Evolutionary conservation across 2,329 filamentous ascomycete genomes (phyloP), one percentile per base, ranked within the genome.

Genomic region (Plectosphaerella cucumerina): DNA sequence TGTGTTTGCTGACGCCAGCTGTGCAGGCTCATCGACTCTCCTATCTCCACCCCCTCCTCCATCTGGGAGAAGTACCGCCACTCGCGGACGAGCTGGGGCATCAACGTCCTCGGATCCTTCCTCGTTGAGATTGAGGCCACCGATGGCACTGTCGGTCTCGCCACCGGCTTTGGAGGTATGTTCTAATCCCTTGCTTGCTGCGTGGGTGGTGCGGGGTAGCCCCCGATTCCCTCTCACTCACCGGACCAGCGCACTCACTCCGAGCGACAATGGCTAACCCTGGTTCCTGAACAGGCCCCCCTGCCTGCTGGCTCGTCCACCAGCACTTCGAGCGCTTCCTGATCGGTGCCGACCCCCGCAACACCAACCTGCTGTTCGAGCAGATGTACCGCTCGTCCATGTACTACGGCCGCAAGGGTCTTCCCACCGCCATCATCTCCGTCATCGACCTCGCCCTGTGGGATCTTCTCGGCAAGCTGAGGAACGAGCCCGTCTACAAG

Each of bases 351-450:
- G 92, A 97, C 67, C 91, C 91, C 11, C 81, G 92, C 60, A 90
- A 97, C 65, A 95, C 90, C 49, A 96, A 96, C 70, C 81, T 92
- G 56, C 76, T 97, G 26, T 97, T 95, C 66, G 92, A 97, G 75
- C 90, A 95, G 69, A 96, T 97, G 92, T 97, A 96, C 76, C 85
- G 91, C 53, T 89, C 81, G 2, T 95, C 90, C 59, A 95, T 96
- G 89, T 97, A 96, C 76, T 97, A 97, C 65, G 92, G 92, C 55
- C 86, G 92, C 59, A 97, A 97, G 70, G 92, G 92, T 44, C 82
- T 97, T 2, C 88, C 92, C 2, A 82, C 93, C 11, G 92, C 92
- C 49, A 87, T 95, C 63, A 97, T 97, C 64, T 96, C 90, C 2
- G 92, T 96, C 57, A 94, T 97, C 62, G 92, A 97, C 64, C 80